Percentiles rank a stretch among this genome's conserved stretches.
Conservation (phyloP, 2,329 filamentous ascomycete species). For the Fusarium paranaense region DNA sequence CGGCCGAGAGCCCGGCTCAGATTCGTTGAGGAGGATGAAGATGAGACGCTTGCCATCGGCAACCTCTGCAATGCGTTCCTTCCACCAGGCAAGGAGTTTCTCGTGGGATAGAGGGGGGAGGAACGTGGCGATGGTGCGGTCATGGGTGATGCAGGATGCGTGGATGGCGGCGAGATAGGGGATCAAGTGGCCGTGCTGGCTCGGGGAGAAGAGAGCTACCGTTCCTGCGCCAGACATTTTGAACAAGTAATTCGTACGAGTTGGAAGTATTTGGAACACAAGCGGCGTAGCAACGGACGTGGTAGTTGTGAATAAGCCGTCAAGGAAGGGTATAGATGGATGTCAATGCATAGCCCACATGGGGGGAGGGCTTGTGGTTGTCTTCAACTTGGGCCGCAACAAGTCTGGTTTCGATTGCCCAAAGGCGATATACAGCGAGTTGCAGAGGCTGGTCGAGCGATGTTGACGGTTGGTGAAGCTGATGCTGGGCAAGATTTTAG, state of each 20-base stretch:
- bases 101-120: conserved; percentile 68
- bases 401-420: neutral
- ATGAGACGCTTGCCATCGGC: conserved; percentile 61
- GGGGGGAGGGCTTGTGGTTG: neutral
- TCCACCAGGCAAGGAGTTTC: conserved; percentile 69
- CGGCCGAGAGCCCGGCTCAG: conserved; percentile 48
- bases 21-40: conserved; percentile 61
- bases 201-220: conserved; percentile 57
- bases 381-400: neutral
- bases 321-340: neutral
- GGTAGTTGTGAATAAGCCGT: conserved; percentile 3
- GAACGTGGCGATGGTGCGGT: conserved; percentile 68
- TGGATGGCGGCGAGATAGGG: conserved; percentile 69
- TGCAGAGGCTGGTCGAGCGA: neutral
- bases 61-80: conserved; percentile 62
- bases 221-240: conserved; percentile 49
- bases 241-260: neutral
- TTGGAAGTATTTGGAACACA: neutral
- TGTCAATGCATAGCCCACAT: conserved; percentile 11
- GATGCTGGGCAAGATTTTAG: conserved; percentile 21
- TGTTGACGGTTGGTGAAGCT: neutral
- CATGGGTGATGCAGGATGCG: conserved; percentile 67
- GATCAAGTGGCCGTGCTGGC: conserved; percentile 62
- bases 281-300: neutral
- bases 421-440: neutral